A percentile compares a stretch with the other conserved stretches of the same genome.
phyloP scores from a whole-genome alignment of 768 basidiomycete species.

The Rickenella mellea region DNA sequence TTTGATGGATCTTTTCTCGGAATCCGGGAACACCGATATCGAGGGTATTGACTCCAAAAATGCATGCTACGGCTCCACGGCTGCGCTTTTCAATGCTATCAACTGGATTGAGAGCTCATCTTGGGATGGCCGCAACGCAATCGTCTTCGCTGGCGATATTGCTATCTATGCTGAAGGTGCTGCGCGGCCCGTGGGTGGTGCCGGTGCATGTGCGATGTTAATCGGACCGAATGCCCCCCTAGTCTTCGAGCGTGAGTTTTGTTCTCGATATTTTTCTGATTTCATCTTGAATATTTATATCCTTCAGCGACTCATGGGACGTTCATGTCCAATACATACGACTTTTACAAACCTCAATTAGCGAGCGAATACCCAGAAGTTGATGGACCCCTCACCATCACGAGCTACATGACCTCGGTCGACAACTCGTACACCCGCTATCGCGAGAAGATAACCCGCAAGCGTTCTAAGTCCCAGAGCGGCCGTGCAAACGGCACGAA shows the following conservation, averaged over 20 bases:
- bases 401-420: slow-evolving; percentile 89
- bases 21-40: slow-evolving; percentile 89
- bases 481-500: slow-evolving; percentile 18
- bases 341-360: slow-evolving; percentile 99
- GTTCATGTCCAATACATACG: slow-evolving; percentile 96
- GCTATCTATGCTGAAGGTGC: slow-evolving; percentile 95
- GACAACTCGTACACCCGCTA: slow-evolving; percentile 85
- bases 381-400: slow-evolving; percentile 93
- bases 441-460: slow-evolving; percentile 63
- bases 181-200: slow-evolving; percentile 93
- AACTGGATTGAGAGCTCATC: slow-evolving; percentile 96
- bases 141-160: slow-evolving; percentile 94
- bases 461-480: slow-evolving; percentile 22
- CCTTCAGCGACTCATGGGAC: slow-evolving; percentile 91
- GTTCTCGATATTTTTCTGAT: neutral
- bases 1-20: slow-evolving; percentile 95
- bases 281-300: too few relatives aligned
- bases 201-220: slow-evolving; percentile 89
- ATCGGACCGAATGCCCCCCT: slow-evolving; percentile 95
- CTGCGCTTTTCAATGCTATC: slow-evolving; percentile 95
- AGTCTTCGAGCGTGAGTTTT: slow-evolving; percentile 81
- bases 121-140: slow-evolving; percentile 97
- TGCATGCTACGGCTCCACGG: slow-evolving; percentile 99
- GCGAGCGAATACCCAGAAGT: slow-evolving; percentile 94
- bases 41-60: slow-evolving; percentile 99